A percentile compares a stretch with the other conserved stretches of the same genome.
Evolutionary conservation across 2,329 filamentous ascomycete species (phyloP).

Genomic region (Paradendryphiella salina): DNA sequence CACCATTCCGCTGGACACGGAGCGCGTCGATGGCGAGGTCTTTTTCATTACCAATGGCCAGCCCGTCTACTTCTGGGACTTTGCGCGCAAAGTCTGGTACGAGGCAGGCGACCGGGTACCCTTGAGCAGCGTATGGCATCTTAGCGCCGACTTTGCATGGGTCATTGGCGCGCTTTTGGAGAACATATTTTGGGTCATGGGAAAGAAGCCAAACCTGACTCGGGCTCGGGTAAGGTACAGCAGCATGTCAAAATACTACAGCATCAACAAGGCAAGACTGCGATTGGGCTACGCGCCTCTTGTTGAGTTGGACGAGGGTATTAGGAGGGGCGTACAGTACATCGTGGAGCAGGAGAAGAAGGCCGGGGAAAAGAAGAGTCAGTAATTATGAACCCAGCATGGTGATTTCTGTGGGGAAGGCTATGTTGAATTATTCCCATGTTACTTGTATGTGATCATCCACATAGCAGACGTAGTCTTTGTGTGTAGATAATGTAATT

Average conservation of each 20-base stretch:
- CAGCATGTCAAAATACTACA: slow-evolving; percentile 77
- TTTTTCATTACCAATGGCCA: slow-evolving; percentile 58
- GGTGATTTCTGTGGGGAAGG: neutral
- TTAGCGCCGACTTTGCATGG: slow-evolving; percentile 49
- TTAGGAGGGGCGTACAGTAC: slow-evolving; percentile 51
- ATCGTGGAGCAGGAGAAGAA: slow-evolving; percentile 42
- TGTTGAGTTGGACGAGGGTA: slow-evolving; percentile 67
- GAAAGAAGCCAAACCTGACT: slow-evolving; percentile 53
- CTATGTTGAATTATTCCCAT: neutral
- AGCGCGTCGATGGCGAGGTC: slow-evolving; percentile 55
- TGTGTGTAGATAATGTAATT: neutral
- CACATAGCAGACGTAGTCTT: neutral
- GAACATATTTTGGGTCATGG: slow-evolving; percentile 51
- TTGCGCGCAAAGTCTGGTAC: slow-evolving; percentile 53
- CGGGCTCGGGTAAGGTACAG: slow-evolving; percentile 62
- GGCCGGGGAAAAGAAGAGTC: slow-evolving; percentile 42
- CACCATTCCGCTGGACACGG: slow-evolving; percentile 48
- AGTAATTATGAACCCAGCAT: slow-evolving; percentile 17
- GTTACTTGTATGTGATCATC: neutral
- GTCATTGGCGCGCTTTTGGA: slow-evolving; percentile 51
- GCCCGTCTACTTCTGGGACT: slow-evolving; percentile 57
- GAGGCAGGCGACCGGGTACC: slow-evolving; percentile 49
- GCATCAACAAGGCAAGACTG: slow-evolving; percentile 73
- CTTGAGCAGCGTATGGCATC: slow-evolving; percentile 48
- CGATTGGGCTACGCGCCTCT: slow-evolving; percentile 71